Conservation (phyloP, 306 rosid species). For the Medicago arabica region DNA sequence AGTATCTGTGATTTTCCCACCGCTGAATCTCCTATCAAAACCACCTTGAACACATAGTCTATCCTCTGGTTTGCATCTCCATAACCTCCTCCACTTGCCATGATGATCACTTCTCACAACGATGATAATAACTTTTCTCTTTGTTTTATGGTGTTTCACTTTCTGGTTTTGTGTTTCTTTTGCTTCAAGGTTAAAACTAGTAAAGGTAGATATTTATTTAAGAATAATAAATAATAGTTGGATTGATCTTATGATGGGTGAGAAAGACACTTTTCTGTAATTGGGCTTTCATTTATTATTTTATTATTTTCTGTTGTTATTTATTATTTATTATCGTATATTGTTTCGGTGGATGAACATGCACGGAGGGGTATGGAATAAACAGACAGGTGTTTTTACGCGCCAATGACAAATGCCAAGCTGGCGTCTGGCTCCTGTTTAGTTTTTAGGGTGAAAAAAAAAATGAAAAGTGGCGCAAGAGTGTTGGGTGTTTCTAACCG, state of each 20-base stretch:
- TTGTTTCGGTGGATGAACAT: not conserved
- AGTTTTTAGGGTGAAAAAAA: not conserved
- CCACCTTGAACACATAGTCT: conserved; percentile 94
- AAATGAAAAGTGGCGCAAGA: conserved; percentile 35
- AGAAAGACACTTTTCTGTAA: not conserved
- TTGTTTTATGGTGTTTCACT: not conserved
- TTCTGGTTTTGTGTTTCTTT: conserved; percentile 29
- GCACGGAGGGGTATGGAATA: not conserved
- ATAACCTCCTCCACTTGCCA: conserved; percentile 66
- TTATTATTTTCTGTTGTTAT: not conserved
- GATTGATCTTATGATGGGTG: conserved; percentile 28
- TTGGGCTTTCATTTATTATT: conserved; percentile 28
- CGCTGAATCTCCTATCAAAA: conserved; percentile 90
- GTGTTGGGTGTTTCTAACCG: not conserved
- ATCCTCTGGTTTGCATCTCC: conserved; percentile 88
- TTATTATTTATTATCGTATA: not conserved
- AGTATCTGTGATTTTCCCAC: conserved; percentile 94
- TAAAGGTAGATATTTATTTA: not conserved
- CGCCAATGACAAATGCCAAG: conserved; percentile 38
- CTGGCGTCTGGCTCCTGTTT: not conserved
- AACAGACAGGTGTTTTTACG: conserved; percentile 13
- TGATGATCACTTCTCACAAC: conserved; percentile 39
- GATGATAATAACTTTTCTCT: not conserved
- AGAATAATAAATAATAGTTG: conserved; percentile 2
- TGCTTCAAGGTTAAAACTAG: conserved; percentile 37